Percentiles rank a stretch among this genome's conserved stretches.
phyloP scores from a whole-genome alignment of 257 asterid genomes.

The Anisodus tanguticus region DNA sequence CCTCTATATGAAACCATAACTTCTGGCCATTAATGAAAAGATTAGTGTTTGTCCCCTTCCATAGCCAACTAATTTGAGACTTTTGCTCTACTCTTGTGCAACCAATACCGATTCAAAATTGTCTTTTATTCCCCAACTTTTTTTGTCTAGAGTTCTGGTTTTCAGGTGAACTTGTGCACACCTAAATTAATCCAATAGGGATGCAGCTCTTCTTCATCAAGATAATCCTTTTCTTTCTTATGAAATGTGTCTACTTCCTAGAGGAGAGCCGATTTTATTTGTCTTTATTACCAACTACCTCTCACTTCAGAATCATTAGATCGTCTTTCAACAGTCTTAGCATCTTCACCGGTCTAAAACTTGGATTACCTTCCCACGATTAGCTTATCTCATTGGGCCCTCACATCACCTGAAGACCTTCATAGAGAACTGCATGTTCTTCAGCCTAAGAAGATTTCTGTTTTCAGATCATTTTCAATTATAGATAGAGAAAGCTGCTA shows the following conservation, averaged over 20 bases:
- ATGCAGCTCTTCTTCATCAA: background rate
- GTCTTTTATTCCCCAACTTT: background rate
- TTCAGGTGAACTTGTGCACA: background rate
- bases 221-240: background rate
- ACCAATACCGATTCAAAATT: background rate
- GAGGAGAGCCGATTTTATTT: background rate
- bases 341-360: background rate
- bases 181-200: background rate
- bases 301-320: background rate
- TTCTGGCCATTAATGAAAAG: background rate
- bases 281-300: background rate
- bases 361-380: background rate
- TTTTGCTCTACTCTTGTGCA: background rate
- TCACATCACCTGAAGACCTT: constrained; percentile 12
- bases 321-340: background rate
- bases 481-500: background rate
- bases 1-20: constrained; percentile 1
- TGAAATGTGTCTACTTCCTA: background rate
- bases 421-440: background rate
- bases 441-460: constrained; percentile 5
- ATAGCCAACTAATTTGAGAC: constrained; percentile 12
- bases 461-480: background rate
- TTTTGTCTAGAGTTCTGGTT: background rate
- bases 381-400: background rate
- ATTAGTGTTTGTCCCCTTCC: background rate